phyloP scores from a whole-genome alignment of 2,329 filamentous ascomycete species.

The Lojkania enalia region DNA sequence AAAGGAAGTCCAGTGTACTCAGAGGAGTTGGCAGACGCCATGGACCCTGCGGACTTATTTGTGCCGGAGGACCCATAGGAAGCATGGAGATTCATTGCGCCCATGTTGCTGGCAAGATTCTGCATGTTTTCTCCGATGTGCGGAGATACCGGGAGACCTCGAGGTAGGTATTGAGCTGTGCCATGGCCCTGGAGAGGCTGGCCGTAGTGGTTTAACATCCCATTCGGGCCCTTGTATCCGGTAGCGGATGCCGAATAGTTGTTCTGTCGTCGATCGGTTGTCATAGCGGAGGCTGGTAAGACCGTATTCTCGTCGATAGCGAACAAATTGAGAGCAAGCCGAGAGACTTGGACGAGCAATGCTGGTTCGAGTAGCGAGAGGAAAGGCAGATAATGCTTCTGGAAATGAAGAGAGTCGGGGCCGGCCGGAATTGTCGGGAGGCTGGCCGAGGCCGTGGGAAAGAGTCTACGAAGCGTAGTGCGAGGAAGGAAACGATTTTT shows the following conservation, averaged over 20 bases:
- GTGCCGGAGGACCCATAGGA: slow-evolving; percentile 37
- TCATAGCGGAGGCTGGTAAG: slow-evolving; percentile 22
- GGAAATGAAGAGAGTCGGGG: not conserved
- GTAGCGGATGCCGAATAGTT: slow-evolving; percentile 28
- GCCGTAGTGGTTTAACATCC: slow-evolving; percentile 36
- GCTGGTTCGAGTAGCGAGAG: no score
- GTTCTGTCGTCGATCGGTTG: slow-evolving; percentile 37
- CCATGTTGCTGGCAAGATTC: slow-evolving; percentile 40
- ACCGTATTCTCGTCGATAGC: not conserved
- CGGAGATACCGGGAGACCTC: slow-evolving; percentile 39
- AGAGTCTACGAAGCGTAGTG: slow-evolving; percentile 18
- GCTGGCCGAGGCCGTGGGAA: not conserved
- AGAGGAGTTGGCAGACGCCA: slow-evolving; percentile 37
- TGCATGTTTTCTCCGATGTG: slow-evolving; percentile 34
- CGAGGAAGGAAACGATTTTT: not conserved
- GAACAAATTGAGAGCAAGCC: not conserved
- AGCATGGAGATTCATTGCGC: slow-evolving; percentile 41
- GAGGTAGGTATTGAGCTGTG: slow-evolving; percentile 38
- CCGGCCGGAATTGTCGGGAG: not conserved
- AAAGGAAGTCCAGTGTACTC: slow-evolving; percentile 40
- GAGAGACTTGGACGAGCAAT: no score
- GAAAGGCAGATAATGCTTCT: no score
- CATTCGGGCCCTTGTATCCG: slow-evolving; percentile 37
- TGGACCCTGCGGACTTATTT: slow-evolving; percentile 37
- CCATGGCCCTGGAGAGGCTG: slow-evolving; percentile 34